These are phyloP conservation scores for Fusarium pininemorale DNA, from an alignment of 2,329 filamentous ascomycete species.

Conservation along the genomic window DNA sequence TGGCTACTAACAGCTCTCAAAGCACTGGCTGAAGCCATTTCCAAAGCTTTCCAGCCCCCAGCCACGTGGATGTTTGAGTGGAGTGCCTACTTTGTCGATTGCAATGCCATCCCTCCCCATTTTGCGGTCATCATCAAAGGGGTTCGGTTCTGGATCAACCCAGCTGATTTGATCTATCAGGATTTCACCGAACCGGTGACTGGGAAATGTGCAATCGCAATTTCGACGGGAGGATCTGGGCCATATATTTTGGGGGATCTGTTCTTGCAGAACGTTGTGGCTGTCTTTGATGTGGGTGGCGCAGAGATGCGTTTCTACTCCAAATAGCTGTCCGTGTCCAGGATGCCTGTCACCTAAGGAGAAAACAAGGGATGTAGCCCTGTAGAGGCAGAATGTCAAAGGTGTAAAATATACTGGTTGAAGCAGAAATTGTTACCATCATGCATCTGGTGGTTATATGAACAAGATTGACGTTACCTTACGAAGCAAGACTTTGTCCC, in stretches of 20 bases:
- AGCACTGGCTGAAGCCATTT: conserved; percentile 60
- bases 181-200: conserved; percentile 55
- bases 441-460: background rate
- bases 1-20: background rate
- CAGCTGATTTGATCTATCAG: conserved; percentile 58
- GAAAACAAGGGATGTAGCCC: background rate
- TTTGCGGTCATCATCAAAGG: conserved; percentile 57
- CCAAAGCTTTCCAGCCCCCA: conserved; percentile 56
- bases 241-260: conserved; percentile 61
- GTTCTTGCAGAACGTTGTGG: conserved; percentile 61
- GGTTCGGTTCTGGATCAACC: conserved; percentile 57
- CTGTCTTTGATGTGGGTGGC: conserved; percentile 58
- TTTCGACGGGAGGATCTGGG: conserved; percentile 55
- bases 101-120: conserved; percentile 56
- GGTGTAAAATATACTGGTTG: background rate
- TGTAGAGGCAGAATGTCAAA: background rate
- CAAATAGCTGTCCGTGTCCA: conserved; percentile 14
- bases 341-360: background rate
- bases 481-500: background rate
- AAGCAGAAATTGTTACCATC: background rate
- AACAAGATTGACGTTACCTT: background rate
- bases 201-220: conserved; percentile 58
- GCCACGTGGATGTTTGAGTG: conserved; percentile 58
- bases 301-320: conserved; percentile 58
- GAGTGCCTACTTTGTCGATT: conserved; percentile 59